Base-by-base conservation (phyloP, 2,329 filamentous ascomycete genomes). In the Rhinocladiella mackenziei region DNA sequence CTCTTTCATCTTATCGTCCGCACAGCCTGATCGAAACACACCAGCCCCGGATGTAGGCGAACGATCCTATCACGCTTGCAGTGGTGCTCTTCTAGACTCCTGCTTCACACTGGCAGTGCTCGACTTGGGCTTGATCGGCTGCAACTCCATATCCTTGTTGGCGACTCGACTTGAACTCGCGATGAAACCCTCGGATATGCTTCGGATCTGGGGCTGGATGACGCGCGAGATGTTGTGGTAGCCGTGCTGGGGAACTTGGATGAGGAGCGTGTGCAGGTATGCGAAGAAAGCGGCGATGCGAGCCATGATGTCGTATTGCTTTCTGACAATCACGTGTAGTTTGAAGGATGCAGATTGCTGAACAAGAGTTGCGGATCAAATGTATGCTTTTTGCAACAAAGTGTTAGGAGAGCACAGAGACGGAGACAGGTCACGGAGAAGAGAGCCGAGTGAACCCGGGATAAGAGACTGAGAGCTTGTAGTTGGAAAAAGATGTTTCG, bases 161-260 rank as follows among this genome's bases (percentile, higher is more conserved):
- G n/a, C 13, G 19, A 34, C 20, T 8, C 40, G 35, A 8, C 11
- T 30, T n/a, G 43, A 33, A 17, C 26, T 40, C 3, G 43, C 43
- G n/a, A 45, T 51, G 40, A 57, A 45, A 23, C 48, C 51, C 40
- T 57, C 54, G 11, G 52, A 46, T 13, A 57, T 43, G 38, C 42
- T 50, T 13, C 54, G 48, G 18, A 57, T 55, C 35, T 55, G 54
- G 10, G 54, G 54, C 43, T 57, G 52, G 26, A 57, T 31, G 33
- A 57, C 43, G 13, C 54, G 54, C 15, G 53, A 55, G 32, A 57
- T 55, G 29, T 57, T 57, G 39, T 57, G 53, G 40, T 56, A 55
- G 29, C 53, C 52, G 30, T 55, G 42, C 36, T 57, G 53, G 2
- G 53, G 54, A 8, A 57, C 28, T n/a, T 49, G 45, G 17, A 52